phyloP scores from a whole-genome alignment of 202 grass and related monocot species.

The Tripidium arundinaceum region DNA sequence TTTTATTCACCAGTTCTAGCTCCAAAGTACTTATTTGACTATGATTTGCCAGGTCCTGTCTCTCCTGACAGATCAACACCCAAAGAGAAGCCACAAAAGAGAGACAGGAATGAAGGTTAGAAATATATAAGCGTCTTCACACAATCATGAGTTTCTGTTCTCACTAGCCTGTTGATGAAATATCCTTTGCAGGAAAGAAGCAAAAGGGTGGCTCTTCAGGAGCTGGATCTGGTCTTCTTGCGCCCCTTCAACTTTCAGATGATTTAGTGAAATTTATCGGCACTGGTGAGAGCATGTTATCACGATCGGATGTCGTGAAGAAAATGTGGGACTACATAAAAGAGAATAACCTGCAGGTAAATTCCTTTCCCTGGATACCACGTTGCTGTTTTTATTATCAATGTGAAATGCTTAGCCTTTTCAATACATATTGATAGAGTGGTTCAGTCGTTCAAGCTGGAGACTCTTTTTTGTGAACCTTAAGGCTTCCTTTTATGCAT shows the following conservation, averaged over 20 bases:
- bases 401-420: neutral
- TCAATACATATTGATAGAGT: conserved; percentile 18
- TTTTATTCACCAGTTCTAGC: neutral
- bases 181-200: conserved; percentile 49
- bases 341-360: conserved; percentile 92
- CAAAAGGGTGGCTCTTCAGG: conserved; percentile 66
- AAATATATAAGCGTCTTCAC: conserved; percentile 19
- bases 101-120: conserved; percentile 80
- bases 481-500: conserved; percentile 10
- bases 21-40: conserved; percentile 19
- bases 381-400: conserved; percentile 14
- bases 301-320: conserved; percentile 84
- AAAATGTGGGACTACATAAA: conserved; percentile 95
- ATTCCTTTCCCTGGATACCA: conserved; percentile 17
- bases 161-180: conserved; percentile 22
- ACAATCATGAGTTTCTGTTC: conserved; percentile 19
- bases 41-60: conserved; percentile 44
- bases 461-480: neutral
- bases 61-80: conserved; percentile 56
- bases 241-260: conserved; percentile 78
- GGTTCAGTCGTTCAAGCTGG: neutral
- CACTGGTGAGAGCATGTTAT: conserved; percentile 83
- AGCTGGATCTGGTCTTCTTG: conserved; percentile 57
- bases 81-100: conserved; percentile 82
- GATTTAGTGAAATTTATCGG: conserved; percentile 91